Percentiles rank a stretch among this genome's conserved stretches.
Conservation (phyloP, 106 monocot species). For the Platanthera guangdongensis region DNA sequence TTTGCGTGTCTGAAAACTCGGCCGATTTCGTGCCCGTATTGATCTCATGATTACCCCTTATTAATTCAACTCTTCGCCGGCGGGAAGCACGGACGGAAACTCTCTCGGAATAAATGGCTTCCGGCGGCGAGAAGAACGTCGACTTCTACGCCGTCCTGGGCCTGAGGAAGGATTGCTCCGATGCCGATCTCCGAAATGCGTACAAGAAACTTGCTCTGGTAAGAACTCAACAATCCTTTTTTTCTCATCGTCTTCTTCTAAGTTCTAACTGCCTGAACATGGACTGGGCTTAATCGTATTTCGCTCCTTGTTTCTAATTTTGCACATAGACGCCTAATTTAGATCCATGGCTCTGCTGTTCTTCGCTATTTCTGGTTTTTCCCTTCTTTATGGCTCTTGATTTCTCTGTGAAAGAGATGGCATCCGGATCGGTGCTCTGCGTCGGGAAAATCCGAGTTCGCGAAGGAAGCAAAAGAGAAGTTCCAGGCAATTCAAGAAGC, state of each 20-base stretch:
- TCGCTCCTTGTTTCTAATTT: not conserved
- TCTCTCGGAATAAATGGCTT: constrained; percentile 15
- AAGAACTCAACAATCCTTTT: not conserved
- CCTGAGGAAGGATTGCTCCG: constrained; percentile 82
- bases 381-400: not conserved
- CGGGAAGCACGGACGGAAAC: not conserved
- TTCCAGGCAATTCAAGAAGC: constrained; percentile 84
- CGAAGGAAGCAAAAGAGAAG: constrained; percentile 63
- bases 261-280: not conserved
- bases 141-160: constrained; percentile 81
- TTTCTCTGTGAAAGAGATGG: constrained; percentile 51
- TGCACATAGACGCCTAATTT: not conserved
- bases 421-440: constrained; percentile 77
- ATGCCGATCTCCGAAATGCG: constrained; percentile 55
- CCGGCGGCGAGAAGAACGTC: constrained; percentile 14
- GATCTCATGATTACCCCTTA: not conserved
- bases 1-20: constrained; percentile 10
- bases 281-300: not conserved
- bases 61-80: not conserved
- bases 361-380: not conserved
- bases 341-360: not conserved
- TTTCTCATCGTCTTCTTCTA: not conserved
- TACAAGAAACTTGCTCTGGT: constrained; percentile 96
- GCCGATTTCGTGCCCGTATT: not conserved
- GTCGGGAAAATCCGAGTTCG: constrained; percentile 27